A percentile compares a stretch with the other conserved stretches of the same genome.
phyloP scores from a whole-genome alignment of 2,329 filamentous ascomycete genomes.

The Ophiostoma populinum region DNA sequence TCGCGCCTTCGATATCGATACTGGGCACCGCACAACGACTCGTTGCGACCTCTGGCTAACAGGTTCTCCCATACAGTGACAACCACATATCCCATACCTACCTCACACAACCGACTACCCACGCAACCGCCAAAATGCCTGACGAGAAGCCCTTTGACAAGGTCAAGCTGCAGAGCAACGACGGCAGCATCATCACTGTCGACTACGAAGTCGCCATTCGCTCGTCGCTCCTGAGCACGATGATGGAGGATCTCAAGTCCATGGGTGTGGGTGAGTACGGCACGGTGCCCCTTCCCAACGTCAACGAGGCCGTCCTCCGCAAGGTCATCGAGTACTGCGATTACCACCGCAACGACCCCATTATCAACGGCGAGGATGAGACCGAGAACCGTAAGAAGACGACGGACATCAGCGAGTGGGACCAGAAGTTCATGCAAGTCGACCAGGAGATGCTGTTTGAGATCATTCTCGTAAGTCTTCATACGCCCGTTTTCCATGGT shows the following conservation, averaged over 20 bases:
- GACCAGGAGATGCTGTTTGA: slow-evolving; percentile 99
- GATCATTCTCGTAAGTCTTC: slow-evolving; percentile 72
- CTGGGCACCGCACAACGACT: no score
- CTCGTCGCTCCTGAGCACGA: slow-evolving; percentile 92
- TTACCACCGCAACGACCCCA: slow-evolving; percentile 81
- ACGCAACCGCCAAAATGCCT: slow-evolving; percentile 14
- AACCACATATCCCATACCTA: not conserved
- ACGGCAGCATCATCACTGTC: slow-evolving; percentile 28
- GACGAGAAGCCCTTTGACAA: slow-evolving; percentile 18
- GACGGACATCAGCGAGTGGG: slow-evolving; percentile 98
- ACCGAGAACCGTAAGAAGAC: slow-evolving; percentile 93
- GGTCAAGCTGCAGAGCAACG: slow-evolving; percentile 35
- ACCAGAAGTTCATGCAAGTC: slow-evolving; percentile 99
- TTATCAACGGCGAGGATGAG: slow-evolving; percentile 70
- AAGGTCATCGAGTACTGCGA: slow-evolving; percentile 98
- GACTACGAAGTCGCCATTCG: slow-evolving; percentile 78
- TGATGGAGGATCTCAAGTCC: slow-evolving; percentile 76
- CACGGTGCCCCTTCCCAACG: slow-evolving; percentile 77
- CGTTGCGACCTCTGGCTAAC: not conserved
- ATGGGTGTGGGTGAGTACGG: slow-evolving; percentile 19
- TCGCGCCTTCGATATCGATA: no score
- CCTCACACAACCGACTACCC: not conserved
- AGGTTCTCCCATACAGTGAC: no score
- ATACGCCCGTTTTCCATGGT: not conserved
- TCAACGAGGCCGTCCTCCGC: slow-evolving; percentile 81